Evolutionary conservation across 257 asterid genomes (phyloP), one percentile per base, ranked within the genome.

Genomic region (Buddleja alternifolia): DNA sequence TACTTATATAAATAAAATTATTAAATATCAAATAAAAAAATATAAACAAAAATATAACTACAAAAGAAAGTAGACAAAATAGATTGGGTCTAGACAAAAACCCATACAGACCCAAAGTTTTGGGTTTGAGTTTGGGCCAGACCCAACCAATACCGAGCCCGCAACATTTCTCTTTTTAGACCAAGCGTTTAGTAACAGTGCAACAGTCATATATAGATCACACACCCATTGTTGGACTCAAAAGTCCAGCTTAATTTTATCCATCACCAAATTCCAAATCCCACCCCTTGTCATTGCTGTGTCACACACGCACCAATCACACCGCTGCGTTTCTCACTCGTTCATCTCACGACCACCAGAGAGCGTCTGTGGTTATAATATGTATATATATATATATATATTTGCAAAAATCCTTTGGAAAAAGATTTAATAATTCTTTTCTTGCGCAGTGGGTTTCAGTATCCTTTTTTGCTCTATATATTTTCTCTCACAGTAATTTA

Each of bases 381-480:
- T 3, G 3, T 15, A 10, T 11, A 60, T 55, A n/a, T n/a, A n/a
- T n/a, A n/a, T 7, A 7, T n/a, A 48, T 15, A 44, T 29, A 2
- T 61, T 52, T 44, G 1, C 10, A 39, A 46, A 44, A 42, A 34
- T 15, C 34, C 34, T 29, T 29, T 29, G 34, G 10, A 14, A 66
- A 46, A 37, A 60, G 59, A 16, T 29, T 1, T 51, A 59, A 71
- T 25, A 71, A 77, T 72, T 67, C 76, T 52, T 74, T 62, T 23
- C 80, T 63, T 73, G 78, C 70, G 32, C 69, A 25, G 55, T 25
- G 37, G 76, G 75, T 58, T 60, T 71, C 60, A 32, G 70, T 57
- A 32, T 46, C 55, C 57, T 19, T 10, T 41, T 71, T 24, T 57
- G 36, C 51, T 29, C n/a, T 15, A 40, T 29, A 19, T 15, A 48